These are phyloP conservation scores for Boletus vinaceobasis DNA, from an alignment of 768 basidiomycete genomes.

Conservation along the genomic window DNA sequence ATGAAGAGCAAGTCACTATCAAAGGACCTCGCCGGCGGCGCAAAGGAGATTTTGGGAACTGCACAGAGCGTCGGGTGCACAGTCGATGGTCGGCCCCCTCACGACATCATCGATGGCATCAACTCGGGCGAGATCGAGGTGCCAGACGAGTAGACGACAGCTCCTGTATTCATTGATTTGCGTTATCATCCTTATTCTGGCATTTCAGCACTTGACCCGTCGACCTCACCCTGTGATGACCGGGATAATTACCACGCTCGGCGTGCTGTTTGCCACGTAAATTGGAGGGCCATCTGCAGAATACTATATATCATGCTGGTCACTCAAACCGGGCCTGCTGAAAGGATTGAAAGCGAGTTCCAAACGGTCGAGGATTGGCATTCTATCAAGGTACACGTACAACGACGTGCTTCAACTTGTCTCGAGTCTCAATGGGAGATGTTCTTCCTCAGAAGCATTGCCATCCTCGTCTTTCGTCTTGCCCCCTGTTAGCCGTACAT, in stretches of 20 bases:
- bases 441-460: conserved; percentile 10
- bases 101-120: conserved; percentile 89
- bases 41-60: conserved; percentile 98
- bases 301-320: neutral
- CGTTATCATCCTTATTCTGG: conserved; percentile 11
- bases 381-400: neutral
- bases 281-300: neutral
- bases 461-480: conserved; percentile 10
- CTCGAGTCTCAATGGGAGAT: conserved; percentile 16
- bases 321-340: neutral
- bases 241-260: neutral
- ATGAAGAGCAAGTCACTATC: conserved; percentile 94
- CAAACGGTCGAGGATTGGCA: neutral
- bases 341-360: neutral
- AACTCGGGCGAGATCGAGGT: conserved; percentile 82
- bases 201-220: conserved; percentile 6
- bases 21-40: conserved; percentile 83
- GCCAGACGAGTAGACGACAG: conserved; percentile 67
- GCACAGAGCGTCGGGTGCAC: conserved; percentile 97
- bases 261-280: neutral
- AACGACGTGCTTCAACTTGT: neutral
- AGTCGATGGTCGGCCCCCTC: conserved; percentile 87
- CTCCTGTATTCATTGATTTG: conserved; percentile 18
- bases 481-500: conserved; percentile 13
- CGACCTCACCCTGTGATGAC: neutral